Conservation (phyloP, 108 stramenopile species). For the Pseudonitzschia delicatissima region DNA sequence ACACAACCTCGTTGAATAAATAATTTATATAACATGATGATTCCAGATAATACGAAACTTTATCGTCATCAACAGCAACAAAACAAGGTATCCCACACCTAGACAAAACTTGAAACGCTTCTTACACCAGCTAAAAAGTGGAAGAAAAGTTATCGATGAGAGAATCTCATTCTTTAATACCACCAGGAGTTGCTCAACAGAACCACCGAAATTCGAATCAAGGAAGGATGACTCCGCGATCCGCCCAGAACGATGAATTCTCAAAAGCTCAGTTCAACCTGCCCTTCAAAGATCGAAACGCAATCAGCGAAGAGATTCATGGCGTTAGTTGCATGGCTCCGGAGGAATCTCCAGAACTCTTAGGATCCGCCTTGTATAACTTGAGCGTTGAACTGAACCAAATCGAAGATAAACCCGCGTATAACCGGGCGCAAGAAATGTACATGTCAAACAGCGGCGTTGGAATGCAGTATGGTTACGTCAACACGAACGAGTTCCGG, state of each 20-base stretch:
- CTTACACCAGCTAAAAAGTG: too few relatives aligned
- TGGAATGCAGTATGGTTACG: conserved; percentile 14
- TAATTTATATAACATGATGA: too few relatives aligned
- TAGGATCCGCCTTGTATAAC: not conserved
- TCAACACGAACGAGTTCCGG: conserved; percentile 21
- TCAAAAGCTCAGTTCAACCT: not conserved
- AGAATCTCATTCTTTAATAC: too few relatives aligned
- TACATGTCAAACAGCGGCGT: not conserved
- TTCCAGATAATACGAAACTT: too few relatives aligned
- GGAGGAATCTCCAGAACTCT: conserved; percentile 2
- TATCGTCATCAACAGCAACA: too few relatives aligned
- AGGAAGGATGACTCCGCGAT: too few relatives aligned
- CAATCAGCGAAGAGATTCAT: conserved; percentile 10
- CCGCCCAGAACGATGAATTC: not conserved
- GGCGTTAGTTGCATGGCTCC: conserved; percentile 6
- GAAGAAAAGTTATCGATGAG: too few relatives aligned
- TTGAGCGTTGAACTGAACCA: conserved; percentile 7
- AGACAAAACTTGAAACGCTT: too few relatives aligned
- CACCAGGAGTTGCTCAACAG: too few relatives aligned
- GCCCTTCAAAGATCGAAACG: conserved; percentile 14
- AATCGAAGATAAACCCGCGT: conserved; percentile 13
- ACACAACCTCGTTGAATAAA: too few relatives aligned
- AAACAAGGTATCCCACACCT: too few relatives aligned
- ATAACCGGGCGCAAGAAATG: conserved; percentile 14
- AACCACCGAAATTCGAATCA: too few relatives aligned